Evolutionary conservation across 139 green algal genomes (phyloP).

Genomic region (Dunaliella primolecta): DNA sequence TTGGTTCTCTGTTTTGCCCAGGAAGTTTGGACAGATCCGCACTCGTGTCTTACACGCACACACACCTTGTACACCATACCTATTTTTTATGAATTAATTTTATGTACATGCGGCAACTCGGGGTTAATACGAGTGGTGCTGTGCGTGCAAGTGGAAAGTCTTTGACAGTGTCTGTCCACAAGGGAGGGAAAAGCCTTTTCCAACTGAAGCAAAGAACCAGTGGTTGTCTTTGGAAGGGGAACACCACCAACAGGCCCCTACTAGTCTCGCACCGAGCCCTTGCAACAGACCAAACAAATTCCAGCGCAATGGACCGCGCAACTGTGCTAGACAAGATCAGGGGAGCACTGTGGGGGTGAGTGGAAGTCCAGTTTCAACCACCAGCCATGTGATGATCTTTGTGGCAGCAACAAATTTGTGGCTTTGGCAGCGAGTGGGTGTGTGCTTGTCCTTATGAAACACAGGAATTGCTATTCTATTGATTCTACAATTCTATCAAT

Average conservation of each 20-base stretch:
- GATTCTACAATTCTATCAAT: not conserved
- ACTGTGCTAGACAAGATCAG: constrained; percentile 33
- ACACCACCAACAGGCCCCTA: too few relatives aligned
- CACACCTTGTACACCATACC: too few relatives aligned
- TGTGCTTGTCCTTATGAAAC: not conserved
- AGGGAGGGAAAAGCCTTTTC: not conserved
- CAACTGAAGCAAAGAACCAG: not conserved
- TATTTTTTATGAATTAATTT: too few relatives aligned
- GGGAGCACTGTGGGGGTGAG: constrained; percentile 38
- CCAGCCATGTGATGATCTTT: too few relatives aligned
- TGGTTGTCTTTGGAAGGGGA: not conserved
- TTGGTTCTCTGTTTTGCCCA: too few relatives aligned
- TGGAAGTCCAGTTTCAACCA: not conserved
- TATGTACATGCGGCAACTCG: too few relatives aligned
- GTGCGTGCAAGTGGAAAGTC: not conserved
- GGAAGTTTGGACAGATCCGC: too few relatives aligned
- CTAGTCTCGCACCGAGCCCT: too few relatives aligned
- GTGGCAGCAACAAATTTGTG: too few relatives aligned
- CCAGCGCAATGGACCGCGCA: constrained; percentile 13
- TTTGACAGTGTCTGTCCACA: not conserved
- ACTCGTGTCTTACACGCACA: too few relatives aligned
- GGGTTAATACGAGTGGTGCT: too few relatives aligned
- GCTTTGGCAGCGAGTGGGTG: too few relatives aligned
- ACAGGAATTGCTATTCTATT: not conserved
- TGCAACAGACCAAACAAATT: not conserved